These are phyloP conservation scores for Rosellinia necatrix DNA, from an alignment of 2,329 filamentous ascomycete genomes.

Conservation along the genomic window DNA sequence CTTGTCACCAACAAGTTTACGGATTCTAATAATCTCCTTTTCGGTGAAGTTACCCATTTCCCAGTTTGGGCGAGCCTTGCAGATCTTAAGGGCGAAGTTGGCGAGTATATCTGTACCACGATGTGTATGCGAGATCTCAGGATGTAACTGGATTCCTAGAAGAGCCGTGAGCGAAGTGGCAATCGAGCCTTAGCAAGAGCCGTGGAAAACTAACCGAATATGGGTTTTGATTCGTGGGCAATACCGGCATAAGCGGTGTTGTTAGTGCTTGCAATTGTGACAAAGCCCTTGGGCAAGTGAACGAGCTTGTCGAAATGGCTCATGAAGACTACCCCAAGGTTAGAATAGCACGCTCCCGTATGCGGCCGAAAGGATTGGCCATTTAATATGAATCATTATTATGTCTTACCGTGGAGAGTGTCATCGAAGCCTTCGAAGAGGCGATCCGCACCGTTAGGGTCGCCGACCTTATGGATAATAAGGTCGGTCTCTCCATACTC, in stretches of 20 bases:
- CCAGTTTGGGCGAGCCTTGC: conserved; percentile 77
- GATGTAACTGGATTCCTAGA: conserved; percentile 80
- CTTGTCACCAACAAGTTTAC: conserved; percentile 77
- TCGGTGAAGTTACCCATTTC: conserved; percentile 83
- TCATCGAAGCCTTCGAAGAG: conserved; percentile 80
- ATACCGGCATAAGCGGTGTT: conserved; percentile 84
- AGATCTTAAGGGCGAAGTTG: conserved; percentile 88
- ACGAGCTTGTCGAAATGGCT: conserved; percentile 86
- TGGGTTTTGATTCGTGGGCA: conserved; percentile 69
- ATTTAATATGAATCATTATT: background rate
- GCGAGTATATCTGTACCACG: conserved; percentile 42
- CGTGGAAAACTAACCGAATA: conserved; percentile 58
- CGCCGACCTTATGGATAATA: conserved; percentile 59
- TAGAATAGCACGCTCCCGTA: background rate
- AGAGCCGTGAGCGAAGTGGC: conserved; percentile 16
- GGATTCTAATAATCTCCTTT: conserved; percentile 79
- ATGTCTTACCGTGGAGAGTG: conserved; percentile 55
- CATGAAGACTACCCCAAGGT: conserved; percentile 67
- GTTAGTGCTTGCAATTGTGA: conserved; percentile 72
- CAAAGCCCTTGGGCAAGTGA: conserved; percentile 73
- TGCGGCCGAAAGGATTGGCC: background rate
- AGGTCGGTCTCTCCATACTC: conserved; percentile 76
- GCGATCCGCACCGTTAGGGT: conserved; percentile 66
- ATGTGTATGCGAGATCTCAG: conserved; percentile 63
- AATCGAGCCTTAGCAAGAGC: background rate